Conservation (phyloP, 257 asterid species). For the Solanum bukasovii region DNA sequence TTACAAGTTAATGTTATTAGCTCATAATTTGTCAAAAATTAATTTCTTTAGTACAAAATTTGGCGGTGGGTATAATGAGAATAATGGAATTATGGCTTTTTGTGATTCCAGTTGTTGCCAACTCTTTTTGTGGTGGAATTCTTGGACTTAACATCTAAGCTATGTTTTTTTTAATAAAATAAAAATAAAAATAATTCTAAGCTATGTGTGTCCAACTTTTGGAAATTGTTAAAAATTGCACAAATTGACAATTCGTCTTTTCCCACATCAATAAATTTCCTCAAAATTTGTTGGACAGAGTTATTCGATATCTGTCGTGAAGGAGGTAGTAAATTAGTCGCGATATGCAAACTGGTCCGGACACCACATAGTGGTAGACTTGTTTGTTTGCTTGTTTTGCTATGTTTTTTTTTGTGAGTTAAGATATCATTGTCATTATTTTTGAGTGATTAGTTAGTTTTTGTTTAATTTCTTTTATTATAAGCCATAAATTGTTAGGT, state of each 20-base stretch:
- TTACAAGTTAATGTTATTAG: neutral
- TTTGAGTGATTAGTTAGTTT: neutral
- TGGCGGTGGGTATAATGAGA: conserved; percentile 3
- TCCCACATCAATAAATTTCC: neutral
- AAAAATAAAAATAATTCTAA: neutral
- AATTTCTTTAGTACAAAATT: neutral
- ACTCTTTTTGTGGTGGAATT: neutral
- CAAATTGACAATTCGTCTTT: neutral
- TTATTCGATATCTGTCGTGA: neutral
- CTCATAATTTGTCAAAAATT: neutral
- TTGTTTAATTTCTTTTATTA: neutral
- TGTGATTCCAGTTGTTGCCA: neutral
- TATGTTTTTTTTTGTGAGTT: neutral
- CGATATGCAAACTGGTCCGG: rapidly evolving
- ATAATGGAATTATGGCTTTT: neutral
- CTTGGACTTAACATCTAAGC: conserved; percentile 1
- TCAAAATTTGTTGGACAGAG: neutral
- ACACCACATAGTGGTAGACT: neutral
- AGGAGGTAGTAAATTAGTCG: neutral
- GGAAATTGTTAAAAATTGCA: neutral
- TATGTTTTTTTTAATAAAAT: neutral
- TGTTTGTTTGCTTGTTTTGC: neutral
- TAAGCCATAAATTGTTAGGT: neutral
- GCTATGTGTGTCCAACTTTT: neutral
- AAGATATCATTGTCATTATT: conserved; percentile 15